These are phyloP conservation scores for Papilionanthe hybrid DNA, from an alignment of 116 monocot species.

Conservation along the genomic window DNA sequence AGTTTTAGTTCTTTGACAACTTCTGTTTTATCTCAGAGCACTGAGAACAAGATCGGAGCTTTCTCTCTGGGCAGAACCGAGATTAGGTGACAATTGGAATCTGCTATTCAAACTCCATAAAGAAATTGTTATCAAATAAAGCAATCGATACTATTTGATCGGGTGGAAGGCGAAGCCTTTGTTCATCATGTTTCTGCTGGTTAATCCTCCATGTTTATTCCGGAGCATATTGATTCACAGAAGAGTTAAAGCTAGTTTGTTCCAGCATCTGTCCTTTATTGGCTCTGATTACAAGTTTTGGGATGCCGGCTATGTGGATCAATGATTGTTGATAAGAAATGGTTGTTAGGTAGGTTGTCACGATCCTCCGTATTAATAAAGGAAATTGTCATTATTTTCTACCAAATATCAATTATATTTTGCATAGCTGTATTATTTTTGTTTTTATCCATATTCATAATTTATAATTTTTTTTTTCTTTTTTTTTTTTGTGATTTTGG, in stretches of 20 bases:
- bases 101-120: background rate
- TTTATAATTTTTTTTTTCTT: background rate
- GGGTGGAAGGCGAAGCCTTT: too few species aligned
- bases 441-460: background rate
- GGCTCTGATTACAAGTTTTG: background rate
- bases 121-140: too few species aligned
- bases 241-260: background rate
- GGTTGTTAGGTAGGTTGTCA: slow-evolving; percentile 1
- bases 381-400: background rate
- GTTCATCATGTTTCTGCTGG: background rate
- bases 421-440: background rate
- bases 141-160: too few species aligned
- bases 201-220: background rate
- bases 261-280: background rate
- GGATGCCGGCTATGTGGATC: background rate
- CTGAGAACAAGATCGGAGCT: slow-evolving; percentile 50
- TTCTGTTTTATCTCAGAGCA: background rate
- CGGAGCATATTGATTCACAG: background rate
- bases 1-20: background rate
- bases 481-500: too few species aligned
- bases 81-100: slow-evolving; percentile 40
- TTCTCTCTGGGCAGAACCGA: slow-evolving; percentile 67
- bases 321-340: background rate
- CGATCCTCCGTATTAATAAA: background rate
- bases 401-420: background rate